phyloP scores from a whole-genome alignment of 305 asterid species.

The Fraxinus baroniana region DNA sequence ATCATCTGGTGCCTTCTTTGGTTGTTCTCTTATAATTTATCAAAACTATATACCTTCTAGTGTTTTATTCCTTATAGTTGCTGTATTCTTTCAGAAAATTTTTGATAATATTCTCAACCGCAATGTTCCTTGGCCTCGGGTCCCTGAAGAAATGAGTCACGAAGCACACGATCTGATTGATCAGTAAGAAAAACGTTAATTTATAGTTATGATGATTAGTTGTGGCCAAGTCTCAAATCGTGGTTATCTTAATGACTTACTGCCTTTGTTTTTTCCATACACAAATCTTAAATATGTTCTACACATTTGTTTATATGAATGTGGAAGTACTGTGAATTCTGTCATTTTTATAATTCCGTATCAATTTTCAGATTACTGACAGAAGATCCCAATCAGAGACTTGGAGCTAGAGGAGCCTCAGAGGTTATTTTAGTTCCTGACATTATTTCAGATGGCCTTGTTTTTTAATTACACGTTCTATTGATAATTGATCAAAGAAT shows the following conservation, averaged over 20 bases:
- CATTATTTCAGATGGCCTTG: background rate
- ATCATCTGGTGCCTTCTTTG: background rate
- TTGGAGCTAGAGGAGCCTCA: constrained; percentile 92
- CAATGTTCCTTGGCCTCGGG: constrained; percentile 93
- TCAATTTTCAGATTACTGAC: constrained; percentile 67
- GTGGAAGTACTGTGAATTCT: background rate
- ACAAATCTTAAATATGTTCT: background rate
- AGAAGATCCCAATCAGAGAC: constrained; percentile 97
- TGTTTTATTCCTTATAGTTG: background rate
- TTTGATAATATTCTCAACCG: constrained; percentile 97
- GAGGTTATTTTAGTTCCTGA: constrained; percentile 48
- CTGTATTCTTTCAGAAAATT: constrained; percentile 56
- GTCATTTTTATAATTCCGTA: background rate
- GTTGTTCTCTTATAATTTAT: background rate
- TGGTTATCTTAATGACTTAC: constrained; percentile 2
- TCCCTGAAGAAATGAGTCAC: constrained; percentile 85
- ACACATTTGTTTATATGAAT: background rate
- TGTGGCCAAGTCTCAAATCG: background rate
- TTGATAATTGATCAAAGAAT: background rate
- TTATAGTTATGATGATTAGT: constrained; percentile 7
- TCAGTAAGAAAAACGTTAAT: constrained; percentile 50
- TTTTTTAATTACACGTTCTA: background rate
- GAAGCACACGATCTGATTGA: constrained; percentile 91
- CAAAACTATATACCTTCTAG: background rate
- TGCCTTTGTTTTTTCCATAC: background rate